phyloP scores from a whole-genome alignment of 345 rosid species.

The Crucihimalaya himalaica region DNA sequence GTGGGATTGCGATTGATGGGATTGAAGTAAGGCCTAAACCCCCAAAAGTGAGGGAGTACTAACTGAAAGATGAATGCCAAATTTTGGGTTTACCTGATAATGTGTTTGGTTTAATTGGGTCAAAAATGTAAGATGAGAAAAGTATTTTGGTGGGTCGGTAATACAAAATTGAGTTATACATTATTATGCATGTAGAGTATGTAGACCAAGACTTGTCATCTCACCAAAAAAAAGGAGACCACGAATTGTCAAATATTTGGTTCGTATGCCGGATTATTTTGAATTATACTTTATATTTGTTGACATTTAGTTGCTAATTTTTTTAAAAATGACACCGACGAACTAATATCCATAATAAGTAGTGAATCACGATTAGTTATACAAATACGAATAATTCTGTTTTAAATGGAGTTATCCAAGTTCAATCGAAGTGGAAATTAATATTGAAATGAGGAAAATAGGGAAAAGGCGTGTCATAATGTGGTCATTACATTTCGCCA shows the following conservation, averaged over 20 bases:
- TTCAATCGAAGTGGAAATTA: background rate
- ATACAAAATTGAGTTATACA: background rate
- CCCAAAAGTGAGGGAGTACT: background rate
- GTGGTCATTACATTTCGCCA: conserved; percentile 3
- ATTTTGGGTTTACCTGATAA: background rate
- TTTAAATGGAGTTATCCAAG: background rate
- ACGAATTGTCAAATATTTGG: conserved; percentile 2
- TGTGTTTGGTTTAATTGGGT: conserved; percentile 14
- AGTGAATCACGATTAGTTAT: background rate
- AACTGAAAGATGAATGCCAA: background rate
- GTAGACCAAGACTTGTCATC: background rate
- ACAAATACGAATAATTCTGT: background rate
- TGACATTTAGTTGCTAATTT: background rate
- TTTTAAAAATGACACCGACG: background rate
- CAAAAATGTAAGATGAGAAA: background rate
- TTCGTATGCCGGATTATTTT: background rate
- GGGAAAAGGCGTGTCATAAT: background rate
- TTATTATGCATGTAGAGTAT: background rate
- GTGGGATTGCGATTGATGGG: conserved; percentile 75
- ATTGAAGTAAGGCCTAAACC: conserved; percentile 70
- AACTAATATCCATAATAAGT: background rate
- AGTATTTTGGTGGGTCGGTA: background rate
- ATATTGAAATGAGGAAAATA: background rate
- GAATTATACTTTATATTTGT: background rate
- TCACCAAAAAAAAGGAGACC: background rate